Base-by-base conservation (phyloP, 2,329 filamentous ascomycete species). In the Pseudogymnoascus sp. region DNA sequence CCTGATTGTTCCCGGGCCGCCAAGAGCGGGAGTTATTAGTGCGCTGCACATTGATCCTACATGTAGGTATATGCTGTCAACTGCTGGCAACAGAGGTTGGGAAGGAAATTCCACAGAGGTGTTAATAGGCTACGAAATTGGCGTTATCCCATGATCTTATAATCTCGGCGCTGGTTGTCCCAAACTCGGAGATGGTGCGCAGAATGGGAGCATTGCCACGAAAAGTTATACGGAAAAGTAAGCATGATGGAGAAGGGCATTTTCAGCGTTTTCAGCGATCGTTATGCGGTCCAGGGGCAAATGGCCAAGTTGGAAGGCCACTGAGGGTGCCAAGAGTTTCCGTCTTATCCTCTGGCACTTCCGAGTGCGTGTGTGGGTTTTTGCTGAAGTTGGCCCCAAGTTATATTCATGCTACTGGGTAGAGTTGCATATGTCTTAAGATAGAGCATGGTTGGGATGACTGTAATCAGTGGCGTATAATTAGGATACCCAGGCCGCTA, bases 1-100 rank as follows among this genome's bases (percentile, higher is more conserved):
- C 74, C 82, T 96, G n/a, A 97, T 99, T 67, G 87, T 99, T 25
- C 94, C 94, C 0, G 94, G 94, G 0, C 94, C 85, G 0, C 85
- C 85, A 0, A 74, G 91, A 13, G 92, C 92, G 0, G 93, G 93
- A 48, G 90, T 96, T 42, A 93, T 97, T 42, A 90, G 88, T 0
- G 86, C 88, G 64, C 77, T 97, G 8, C 94, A 93, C 70, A 80
- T 97, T 55, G 94, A 99, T 72, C 89, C 89, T 4, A 89, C 90
- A 0, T 93, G 90, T 72, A 82, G 86, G 15, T 97, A 92, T 72
- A 93, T 99, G 88, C 83, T 99, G 35, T 93, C 90, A 1, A 90
- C 91, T 0, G 92, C 90, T 4, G 94, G 94, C 0, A 97, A 94
- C 65, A 79, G 94, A 65, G 94, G 94, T 0, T 99, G 94, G 94